Evolutionary conservation across 352 stramenopile species (phyloP), one percentile per base, ranked within the genome.

Genomic region (Peronosclerospora sorghi): DNA sequence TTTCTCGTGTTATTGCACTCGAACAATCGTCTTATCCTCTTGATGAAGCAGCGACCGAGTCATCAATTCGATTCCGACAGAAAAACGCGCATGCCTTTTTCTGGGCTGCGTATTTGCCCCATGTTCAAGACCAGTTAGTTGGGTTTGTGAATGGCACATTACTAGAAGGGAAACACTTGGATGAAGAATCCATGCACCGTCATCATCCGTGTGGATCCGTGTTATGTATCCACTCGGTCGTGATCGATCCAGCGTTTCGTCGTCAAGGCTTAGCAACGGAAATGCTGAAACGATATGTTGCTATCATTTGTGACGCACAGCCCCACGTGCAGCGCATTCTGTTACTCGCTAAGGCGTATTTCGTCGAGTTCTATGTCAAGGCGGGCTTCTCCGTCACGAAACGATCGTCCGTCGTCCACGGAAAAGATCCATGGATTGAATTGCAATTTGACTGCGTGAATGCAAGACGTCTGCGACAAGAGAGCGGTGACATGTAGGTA

Each of bases 161-260:
- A 17, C 67, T 54, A n/a, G 35, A 45, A 9, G 73, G 60, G 34
- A 32, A 68, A 3, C 54, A 68, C 9, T 74, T 95, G 27, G 61
- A 63, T 5, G 66, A 87, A 17, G 67, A 86, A 19, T 68, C 67
- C 8, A 93, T 96, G 71, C 65, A 61, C 17, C 46, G 53, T 21
- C 90, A 97, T 54, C 68, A 92, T 38, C 55, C 86, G 3, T 37
- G 49, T 1, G 86, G 86, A 21, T 43, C 53, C 5, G 62, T 80
- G 39, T 65, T 97, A 2, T 91, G 76, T 30, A 93, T 97, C 62
- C 87, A 96, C 65, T 92, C 70, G 21, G 83, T 97, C 3, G 77
- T 94, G 1, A 51, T 82, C 9, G 67, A 79, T 29, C 32, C 70
- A 12, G 56, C 71, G n/a, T 80, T 81, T 45, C 69, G 83, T 38